Evolutionary conservation across 2,329 filamentous ascomycete genomes (phyloP).

Genomic region (Fusarium annulatum): DNA sequence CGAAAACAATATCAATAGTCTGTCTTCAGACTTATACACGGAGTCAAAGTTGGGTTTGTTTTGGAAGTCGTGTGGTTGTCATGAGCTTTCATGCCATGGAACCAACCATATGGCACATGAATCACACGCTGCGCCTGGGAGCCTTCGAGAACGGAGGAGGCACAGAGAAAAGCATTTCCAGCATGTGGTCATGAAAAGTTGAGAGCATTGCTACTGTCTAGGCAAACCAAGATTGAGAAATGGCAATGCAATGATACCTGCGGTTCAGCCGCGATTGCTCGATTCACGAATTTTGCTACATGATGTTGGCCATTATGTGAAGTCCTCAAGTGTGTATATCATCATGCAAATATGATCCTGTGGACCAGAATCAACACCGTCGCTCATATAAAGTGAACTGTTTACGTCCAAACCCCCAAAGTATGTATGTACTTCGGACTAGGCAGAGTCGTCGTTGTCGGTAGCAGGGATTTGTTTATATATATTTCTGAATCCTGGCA

Average conservation of each 20-base stretch:
- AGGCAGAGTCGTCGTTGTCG: background rate
- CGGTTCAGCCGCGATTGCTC: constrained; percentile 34
- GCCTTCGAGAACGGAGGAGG: background rate
- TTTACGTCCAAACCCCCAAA: background rate
- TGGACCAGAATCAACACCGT: background rate
- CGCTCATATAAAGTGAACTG: background rate
- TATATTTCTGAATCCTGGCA: background rate
- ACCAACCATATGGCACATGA: constrained; percentile 19
- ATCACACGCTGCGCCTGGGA: constrained; percentile 20
- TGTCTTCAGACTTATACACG: constrained; percentile 37
- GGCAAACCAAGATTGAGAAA: constrained; percentile 40
- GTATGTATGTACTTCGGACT: background rate
- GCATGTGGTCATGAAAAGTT: constrained; percentile 35
- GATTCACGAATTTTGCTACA: constrained; percentile 21
- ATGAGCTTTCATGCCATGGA: constrained; percentile 25
- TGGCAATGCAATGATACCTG: constrained; percentile 44
- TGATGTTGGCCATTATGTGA: background rate
- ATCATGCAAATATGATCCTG: background rate
- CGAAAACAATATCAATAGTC: constrained; percentile 40
- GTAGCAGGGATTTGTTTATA: background rate
- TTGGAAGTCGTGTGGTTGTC: constrained; percentile 26
- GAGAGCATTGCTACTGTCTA: constrained; percentile 32
- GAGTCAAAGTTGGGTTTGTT: constrained; percentile 39
- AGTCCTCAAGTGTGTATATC: background rate
- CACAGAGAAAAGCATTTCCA: constrained; percentile 9